A percentile compares a stretch with the other conserved stretches of the same genome.
phyloP scores from a whole-genome alignment of 495 filamentous ascomycete genomes.

The Tuber indicum region DNA sequence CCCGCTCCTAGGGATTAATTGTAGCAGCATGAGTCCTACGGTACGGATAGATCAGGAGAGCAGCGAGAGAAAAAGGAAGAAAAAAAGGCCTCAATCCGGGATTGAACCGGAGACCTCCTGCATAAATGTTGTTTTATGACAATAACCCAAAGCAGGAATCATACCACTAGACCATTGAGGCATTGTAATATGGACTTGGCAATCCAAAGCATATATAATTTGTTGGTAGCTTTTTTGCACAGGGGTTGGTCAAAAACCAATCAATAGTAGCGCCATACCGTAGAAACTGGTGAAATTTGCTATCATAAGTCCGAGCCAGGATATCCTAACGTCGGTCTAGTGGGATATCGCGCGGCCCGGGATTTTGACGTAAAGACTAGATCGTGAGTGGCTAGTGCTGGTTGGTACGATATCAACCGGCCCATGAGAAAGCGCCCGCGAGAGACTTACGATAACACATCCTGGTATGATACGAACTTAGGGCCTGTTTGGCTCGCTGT shows the following conservation, averaged over 20 bases:
- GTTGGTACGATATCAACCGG: no score
- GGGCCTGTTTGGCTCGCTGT: no score
- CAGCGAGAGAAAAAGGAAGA: background rate
- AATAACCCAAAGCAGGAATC: constrained; percentile 31
- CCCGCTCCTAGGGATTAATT: background rate
- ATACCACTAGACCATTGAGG: constrained; percentile 34
- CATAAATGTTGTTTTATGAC: constrained; percentile 7
- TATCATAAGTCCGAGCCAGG: no score
- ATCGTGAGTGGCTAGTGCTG: no score
- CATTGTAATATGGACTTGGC: background rate
- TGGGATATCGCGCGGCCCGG: no score
- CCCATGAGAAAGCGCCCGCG: no score
- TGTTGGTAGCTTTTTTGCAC: background rate
- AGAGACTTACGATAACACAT: no score
- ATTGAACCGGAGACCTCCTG: constrained; percentile 35
- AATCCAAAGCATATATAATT: background rate
- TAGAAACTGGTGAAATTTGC: no score
- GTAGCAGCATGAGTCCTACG: background rate
- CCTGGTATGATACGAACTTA: no score
- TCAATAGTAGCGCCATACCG: background rate
- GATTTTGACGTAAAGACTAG: no score
- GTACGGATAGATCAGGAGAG: background rate
- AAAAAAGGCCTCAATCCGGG: constrained; percentile 28
- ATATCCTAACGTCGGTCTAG: no score
- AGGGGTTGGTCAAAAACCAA: background rate